phyloP scores from a whole-genome alignment of 108 stramenopile genomes.

The Schizochytrium sp. region DNA sequence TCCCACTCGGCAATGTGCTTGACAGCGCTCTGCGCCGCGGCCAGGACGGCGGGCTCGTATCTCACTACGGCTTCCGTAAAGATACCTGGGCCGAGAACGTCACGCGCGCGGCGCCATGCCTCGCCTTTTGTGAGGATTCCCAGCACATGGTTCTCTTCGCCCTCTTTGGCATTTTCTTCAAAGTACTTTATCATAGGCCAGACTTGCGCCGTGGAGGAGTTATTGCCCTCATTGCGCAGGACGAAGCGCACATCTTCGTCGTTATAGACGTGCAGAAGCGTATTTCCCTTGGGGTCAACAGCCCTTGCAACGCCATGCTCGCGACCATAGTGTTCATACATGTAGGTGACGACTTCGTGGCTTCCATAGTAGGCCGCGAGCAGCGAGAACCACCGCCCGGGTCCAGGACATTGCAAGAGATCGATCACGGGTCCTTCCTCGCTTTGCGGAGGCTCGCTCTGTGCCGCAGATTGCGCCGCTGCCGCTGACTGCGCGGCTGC shows the following conservation, averaged over 20 bases:
- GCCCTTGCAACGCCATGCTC: background rate
- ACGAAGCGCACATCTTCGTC: background rate
- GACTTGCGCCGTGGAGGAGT: background rate
- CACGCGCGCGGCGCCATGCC: background rate
- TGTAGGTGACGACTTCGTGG: background rate
- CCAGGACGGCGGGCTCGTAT: background rate
- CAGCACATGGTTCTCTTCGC: background rate
- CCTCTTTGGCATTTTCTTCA: background rate
- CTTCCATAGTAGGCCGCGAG: background rate
- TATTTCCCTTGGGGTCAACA: background rate
- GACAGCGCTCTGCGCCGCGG: background rate
- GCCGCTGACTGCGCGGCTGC: too few relatives aligned
- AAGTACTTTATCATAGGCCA: background rate
- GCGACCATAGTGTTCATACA: background rate
- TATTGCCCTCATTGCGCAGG: background rate
- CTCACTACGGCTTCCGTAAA: background rate
- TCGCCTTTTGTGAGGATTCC: background rate
- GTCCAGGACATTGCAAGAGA: background rate
- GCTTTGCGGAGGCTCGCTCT: too few relatives aligned
- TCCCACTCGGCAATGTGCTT: background rate
- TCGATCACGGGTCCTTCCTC: background rate
- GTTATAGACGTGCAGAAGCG: background rate
- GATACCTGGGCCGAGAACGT: background rate
- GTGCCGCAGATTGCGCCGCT: too few relatives aligned
- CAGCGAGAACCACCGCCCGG: background rate